A percentile compares a stretch with the other conserved stretches of the same genome.
These are phyloP conservation scores for Posidonia oceanica DNA, from an alignment of 116 monocot species.

Conservation along the genomic window DNA sequence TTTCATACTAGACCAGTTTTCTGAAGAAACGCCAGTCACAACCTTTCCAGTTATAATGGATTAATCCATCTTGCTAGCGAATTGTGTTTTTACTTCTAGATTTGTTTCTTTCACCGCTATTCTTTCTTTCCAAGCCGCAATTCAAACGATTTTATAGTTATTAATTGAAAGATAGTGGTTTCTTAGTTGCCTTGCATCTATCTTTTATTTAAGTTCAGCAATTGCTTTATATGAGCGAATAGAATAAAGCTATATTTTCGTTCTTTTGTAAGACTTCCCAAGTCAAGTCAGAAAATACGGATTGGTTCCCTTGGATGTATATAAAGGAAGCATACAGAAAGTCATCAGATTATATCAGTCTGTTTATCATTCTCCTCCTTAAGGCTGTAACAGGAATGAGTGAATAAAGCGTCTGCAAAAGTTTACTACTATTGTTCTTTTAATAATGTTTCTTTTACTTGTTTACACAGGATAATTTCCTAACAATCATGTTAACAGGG, in stretches of 20 bases:
- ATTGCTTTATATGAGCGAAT: neutral
- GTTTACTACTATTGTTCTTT: neutral
- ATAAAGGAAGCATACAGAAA: too few relatives aligned
- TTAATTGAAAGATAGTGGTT: constrained; percentile 1
- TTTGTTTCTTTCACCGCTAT: neutral
- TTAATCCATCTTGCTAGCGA: neutral
- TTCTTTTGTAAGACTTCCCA: neutral
- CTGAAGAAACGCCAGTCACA: neutral
- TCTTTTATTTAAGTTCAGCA: neutral
- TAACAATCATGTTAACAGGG: neutral
- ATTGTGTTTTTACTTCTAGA: too few relatives aligned
- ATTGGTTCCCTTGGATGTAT: too few relatives aligned
- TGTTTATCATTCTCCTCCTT: neutral
- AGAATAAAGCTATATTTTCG: neutral
- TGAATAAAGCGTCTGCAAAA: too few relatives aligned
- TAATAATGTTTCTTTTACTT: neutral
- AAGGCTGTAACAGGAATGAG: neutral
- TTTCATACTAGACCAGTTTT: neutral
- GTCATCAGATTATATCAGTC: too few relatives aligned
- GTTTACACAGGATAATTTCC: neutral
- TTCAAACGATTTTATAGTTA: neutral
- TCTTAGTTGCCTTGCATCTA: neutral
- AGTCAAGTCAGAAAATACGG: neutral
- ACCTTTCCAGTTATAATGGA: neutral
- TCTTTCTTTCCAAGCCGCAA: constrained; percentile 1